Base-by-base conservation (phyloP, 257 asterid genomes). In the Datura wrightii region DNA sequence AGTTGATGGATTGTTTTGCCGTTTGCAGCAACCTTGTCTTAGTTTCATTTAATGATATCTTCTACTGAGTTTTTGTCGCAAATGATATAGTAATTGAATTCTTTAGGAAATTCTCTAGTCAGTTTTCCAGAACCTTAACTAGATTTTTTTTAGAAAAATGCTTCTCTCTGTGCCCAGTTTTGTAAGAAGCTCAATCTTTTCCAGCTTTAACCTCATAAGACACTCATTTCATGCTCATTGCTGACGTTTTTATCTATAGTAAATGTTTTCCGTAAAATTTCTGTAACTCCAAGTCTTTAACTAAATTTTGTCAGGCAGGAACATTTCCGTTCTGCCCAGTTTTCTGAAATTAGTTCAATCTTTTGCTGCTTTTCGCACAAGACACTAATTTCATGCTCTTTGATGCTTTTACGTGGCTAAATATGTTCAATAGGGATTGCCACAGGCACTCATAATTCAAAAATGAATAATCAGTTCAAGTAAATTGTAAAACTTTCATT, bases 321-420 rank as follows among this genome's bases (percentile, higher is more conserved):
- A n/a, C 31, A 8, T 4, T 67, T 44, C 6, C 11, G 10, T 42
- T 71, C 55, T n/a, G 24, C 55, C 79, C 37, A 44, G 19, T 72
- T 72, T 72, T 46, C 58, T 19, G 39, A 46, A 72, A 50, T 63
- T 63, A 63, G 71, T 34, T 72, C 80, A n/a, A 46, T 19, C 80
- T 46, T 46, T 72, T 72, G 56, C 80, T 10, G 1, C 19, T 46
- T 72, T 37, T 46, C 8, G 19, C 80, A 10, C 9, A 11, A 46
- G 80, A 48, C 59, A 74, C 42, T 48, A 48, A 3, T 48, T 48
- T 72, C 59, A 24, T 8, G 19, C 42, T 11, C 42, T 13, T 46
- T 48, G 59, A 48, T 48, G 13, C 59, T 24, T 74, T 74, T 19
- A 74, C 2, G 1, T 74, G 80, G 42, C 60, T 19, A 74, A 24